These are phyloP conservation scores for Parasitella parasitica DNA, from an alignment of 371 early-diverging fungal genomes.

Conservation along the genomic window DNA sequence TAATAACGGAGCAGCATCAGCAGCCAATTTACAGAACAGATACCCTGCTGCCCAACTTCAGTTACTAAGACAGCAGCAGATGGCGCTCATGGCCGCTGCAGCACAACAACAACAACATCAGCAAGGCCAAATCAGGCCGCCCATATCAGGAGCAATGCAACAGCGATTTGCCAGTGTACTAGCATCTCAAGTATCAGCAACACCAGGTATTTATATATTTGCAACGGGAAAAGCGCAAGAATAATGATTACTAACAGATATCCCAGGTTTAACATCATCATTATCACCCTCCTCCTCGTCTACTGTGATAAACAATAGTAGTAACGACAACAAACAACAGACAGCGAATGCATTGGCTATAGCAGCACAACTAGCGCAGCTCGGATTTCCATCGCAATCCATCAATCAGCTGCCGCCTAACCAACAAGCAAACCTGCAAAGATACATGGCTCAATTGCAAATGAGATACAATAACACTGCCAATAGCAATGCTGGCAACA, in stretches of 20 bases:
- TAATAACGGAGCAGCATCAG: conserved; percentile 3
- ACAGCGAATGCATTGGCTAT: conserved; percentile 31
- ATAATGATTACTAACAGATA: too few relatives aligned
- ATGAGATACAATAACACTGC: conserved; percentile 20
- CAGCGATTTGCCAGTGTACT: conserved; percentile 31
- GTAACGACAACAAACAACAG: conserved; percentile 20
- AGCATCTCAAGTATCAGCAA: conserved; percentile 13
- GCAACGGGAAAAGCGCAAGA: too few relatives aligned
- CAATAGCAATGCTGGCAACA: conserved; percentile 1
- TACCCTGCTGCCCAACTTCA: conserved; percentile 53
- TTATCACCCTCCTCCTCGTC: conserved; percentile 6
- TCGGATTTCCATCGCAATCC: conserved; percentile 37
- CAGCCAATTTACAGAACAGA: conserved; percentile 27
- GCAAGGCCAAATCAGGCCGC: conserved; percentile 21
- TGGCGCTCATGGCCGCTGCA: conserved; percentile 38
- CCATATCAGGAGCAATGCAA: conserved; percentile 28
- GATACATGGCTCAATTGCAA: conserved; percentile 43
- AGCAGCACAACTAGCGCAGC: conserved; percentile 42
- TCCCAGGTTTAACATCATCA: background rate
- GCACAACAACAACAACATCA: conserved; percentile 16
- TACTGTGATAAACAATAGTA: conserved; percentile 14
- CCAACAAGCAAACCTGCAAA: conserved; percentile 43
- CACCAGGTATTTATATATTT: too few relatives aligned
- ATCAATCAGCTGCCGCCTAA: conserved; percentile 27
- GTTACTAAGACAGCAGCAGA: conserved; percentile 45